Evolutionary conservation across 495 filamentous ascomycete genomes (phyloP), one percentile per base, ranked within the genome.

Genomic region (Thermothielavioides terrestris): DNA sequence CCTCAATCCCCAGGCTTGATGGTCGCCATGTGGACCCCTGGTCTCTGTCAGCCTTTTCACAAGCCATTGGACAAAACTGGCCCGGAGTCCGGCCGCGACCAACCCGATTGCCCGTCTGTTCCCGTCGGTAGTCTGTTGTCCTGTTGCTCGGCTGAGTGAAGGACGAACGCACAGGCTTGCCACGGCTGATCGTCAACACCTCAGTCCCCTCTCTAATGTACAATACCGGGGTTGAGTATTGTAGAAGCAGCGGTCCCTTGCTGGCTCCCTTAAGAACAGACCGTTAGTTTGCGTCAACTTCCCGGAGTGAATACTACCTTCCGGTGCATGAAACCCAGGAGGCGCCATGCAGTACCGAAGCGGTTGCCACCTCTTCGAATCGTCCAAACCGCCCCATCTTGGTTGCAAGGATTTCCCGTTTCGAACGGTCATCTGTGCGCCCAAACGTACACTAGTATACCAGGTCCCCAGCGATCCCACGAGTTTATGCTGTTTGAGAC

Each of bases 1-100:
- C n/a, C 35, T 43, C 30, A 53, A 55, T 50, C 46, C 47, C 52
- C 25, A 49, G 52, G 21, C 44, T 34, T n/a, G 31, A 55, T 51
- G 52, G 48, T 26, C 22, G 11, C 9, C 25, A 15, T n/a, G 47
- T 51, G 47, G 42, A 23, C 17, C 41, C 31, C 20, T 36, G 14
- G 25, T 36, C 36, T n/a, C n/a, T 34, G 48, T 27, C 25, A 21
- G 32, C 28, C 40, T 18, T 22, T 36, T 26, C 25, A 20, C 47
- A 47, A 47, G 48, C 46, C 50, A 46, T 53, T 25, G 37, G 31
- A 49, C 31, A 38, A 42, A 34, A 46, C n/a, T 37, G 28, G 9
- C 17, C 32, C 51, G 28, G 47, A 51, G 42, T 41, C 21, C 35
- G 45, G 45, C 51, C 51, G 36, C 31, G 31, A 15, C 51, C 44